Base-by-base conservation (phyloP, 371 early-diverging fungal genomes). In the Catenaria anguillulae region DNA sequence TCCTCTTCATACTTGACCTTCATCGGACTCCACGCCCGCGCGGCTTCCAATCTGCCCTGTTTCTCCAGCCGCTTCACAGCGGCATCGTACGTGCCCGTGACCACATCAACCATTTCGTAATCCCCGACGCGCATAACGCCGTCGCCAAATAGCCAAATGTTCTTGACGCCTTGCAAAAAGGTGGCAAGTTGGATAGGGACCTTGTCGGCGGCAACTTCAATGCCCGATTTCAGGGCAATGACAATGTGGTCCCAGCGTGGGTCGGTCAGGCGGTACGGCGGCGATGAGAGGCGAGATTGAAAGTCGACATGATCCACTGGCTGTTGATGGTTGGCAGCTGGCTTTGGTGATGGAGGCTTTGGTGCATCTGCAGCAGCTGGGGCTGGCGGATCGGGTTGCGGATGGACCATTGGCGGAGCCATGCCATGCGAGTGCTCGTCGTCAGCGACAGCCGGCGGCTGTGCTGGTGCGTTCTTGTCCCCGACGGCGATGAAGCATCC, bases 181-280 rank as follows among this genome's bases (percentile, higher is more conserved):
- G 77, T 75, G 42, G 77, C 56, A 15, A 79, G 65, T 63, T 79
- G 79, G 31, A 77, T 70, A 0, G 77, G 74, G 23, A 70, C 46
- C 21, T 77, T 65, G 36, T 69, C 56, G 23, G 68, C 63, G 2
- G 71, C 74, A 12, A 72, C 70, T 42, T 79, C 79, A 10, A 60
- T 37, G 19, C 79, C 79, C 8, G 76, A 71, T 60, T 79, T 79
- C n/a, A 79, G 62, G 12, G 74, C 75, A 46, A 79, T 62, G 31
- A 74, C 79, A 24, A 71, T 56, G 31, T 62, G 37, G 54, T 72
- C 67, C 55, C 60, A 70, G 29, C 63, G 43, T 3, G 70, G 66
- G 21, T 64, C 60, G 17, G 64, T 43, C 21, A 62, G 10, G 26
- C 60, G 36, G 29, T 15, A 29, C 13, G 45, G 45, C 21, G 17